phyloP scores from a whole-genome alignment of 371 early-diverging fungal species.

The Mortierella sp. region DNA sequence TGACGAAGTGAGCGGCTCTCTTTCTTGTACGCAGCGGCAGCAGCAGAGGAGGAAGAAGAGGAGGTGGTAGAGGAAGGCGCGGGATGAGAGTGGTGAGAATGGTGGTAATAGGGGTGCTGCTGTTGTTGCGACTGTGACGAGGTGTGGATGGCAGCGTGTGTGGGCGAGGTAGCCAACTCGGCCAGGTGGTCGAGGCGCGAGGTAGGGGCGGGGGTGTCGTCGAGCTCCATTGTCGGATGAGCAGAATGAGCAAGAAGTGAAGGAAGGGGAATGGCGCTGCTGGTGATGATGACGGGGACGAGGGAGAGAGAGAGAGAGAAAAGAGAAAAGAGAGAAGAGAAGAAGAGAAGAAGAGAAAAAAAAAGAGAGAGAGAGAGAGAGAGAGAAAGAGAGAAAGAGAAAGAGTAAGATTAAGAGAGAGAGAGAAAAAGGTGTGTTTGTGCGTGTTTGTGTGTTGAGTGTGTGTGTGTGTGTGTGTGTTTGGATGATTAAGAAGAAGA shows the following conservation, averaged over 20 bases:
- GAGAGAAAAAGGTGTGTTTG: neutral
- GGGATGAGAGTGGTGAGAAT: no score
- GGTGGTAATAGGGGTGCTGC: slow-evolving; percentile 15
- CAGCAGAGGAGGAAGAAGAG: no score
- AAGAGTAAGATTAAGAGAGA: neutral
- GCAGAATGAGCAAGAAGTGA: neutral
- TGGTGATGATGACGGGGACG: neutral
- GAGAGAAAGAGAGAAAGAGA: neutral
- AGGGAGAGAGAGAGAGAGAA: neutral
- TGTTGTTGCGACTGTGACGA: slow-evolving; percentile 19
- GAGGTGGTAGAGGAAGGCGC: no score
- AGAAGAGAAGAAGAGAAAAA: neutral
- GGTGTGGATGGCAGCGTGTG: neutral
- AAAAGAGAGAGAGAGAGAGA: neutral
- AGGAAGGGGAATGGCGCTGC: neutral
- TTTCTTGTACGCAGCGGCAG: no score
- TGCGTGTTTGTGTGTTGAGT: no score
- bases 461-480: no score
- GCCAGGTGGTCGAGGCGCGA: slow-evolving; percentile 5
- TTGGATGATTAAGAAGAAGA: neutral
- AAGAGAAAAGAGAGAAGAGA: neutral
- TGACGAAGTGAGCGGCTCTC: no score
- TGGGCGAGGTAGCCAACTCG: slow-evolving; percentile 1
- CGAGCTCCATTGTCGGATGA: neutral
- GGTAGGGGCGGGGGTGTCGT: neutral